Evolutionary conservation across 225 moss, liverwort and hornwort genomes (phyloP), one percentile per base, ranked within the genome.

Genomic region (Pseudisothecium myosuroides): DNA sequence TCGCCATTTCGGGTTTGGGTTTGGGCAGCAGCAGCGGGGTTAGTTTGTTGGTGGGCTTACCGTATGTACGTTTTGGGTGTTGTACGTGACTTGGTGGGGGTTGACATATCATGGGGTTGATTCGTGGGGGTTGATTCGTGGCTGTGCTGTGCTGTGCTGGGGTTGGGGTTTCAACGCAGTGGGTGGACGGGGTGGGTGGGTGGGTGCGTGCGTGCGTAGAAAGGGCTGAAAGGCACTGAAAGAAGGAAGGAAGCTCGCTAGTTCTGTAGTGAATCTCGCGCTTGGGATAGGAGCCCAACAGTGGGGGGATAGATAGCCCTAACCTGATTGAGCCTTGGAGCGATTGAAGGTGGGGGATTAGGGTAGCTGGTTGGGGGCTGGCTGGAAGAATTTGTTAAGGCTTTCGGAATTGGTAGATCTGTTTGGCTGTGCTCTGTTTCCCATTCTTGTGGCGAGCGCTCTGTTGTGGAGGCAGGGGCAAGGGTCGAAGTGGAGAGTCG

Each of bases 101-200:
- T 87, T 87, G 87, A 87, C 81, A 49, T 87, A n/a, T n/a, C n/a
- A n/a, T n/a, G n/a, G 81, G 59, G 81, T n/a, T n/a, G 87, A 87
- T 87, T 72, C 61, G 45, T 7, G 87, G 80, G 60, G 45, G 45
- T 6, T 45, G 45, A 45, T 45, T 56, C 55, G 66, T 66, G 75
- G n/a, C 80, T 52, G 66, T 7, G 78, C 31, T 32, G 65, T 61
- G 27, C 80, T 52, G 66, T 7, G 78, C 31, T 32, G 65, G 10
- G 47, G 65, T 10, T 45, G 62, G 81, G 82, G 82, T 81, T 88
- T 71, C 81, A 88, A 87, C 87, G 88, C 55, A 34, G 81, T 87
- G 69, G n/a, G n/a, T 47, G 59, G 79, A 67, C 39, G 31, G 41
- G 27, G 36, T 34, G 9, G 45, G 76, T 43, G 56, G 58, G 24